Conservation (phyloP, 2,329 filamentous ascomycete species). For the Xylaria digitata region DNA sequence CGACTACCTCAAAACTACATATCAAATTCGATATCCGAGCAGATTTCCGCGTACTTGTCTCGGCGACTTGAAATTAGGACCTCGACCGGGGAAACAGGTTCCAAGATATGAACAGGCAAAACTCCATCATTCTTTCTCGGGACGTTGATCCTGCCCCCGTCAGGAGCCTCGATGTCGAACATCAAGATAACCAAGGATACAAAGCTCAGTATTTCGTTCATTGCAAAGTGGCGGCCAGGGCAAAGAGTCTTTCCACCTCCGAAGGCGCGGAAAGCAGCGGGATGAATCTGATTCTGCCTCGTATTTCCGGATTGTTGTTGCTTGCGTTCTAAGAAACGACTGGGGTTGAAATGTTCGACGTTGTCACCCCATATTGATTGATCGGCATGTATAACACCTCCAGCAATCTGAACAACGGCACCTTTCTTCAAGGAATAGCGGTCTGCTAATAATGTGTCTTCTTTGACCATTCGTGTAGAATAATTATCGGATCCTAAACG, state of each 20-base stretch:
- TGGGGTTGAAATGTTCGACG: constrained; percentile 54
- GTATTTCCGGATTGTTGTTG: constrained; percentile 21
- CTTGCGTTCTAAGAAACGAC: constrained; percentile 52
- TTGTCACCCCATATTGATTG: constrained; percentile 58
- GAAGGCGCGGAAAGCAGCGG: constrained; percentile 53
- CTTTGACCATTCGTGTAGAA: constrained; percentile 57
- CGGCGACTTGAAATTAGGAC: constrained; percentile 41
- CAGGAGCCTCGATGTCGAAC: constrained; percentile 46
- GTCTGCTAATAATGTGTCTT: constrained; percentile 55
- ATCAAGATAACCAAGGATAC: constrained; percentile 49
- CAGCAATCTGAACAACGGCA: constrained; percentile 57
- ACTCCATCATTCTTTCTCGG: constrained; percentile 48
- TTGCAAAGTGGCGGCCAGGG: constrained; percentile 55
- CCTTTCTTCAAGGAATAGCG: constrained; percentile 58
- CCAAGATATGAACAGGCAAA: constrained; percentile 49
- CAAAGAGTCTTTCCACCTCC: constrained; percentile 56
- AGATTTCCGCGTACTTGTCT: constrained; percentile 17
- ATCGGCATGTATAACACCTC: constrained; percentile 57
- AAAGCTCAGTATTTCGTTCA: constrained; percentile 53
- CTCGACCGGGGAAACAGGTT: constrained; percentile 44
- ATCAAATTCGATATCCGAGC: constrained; percentile 24
- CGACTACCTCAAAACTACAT: constrained; percentile 18
- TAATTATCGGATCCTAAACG: constrained; percentile 56
- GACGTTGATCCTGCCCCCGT: constrained; percentile 42
- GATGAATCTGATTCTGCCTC: constrained; percentile 41